Evolutionary conservation across 208 protist species (phyloP), one percentile per base, ranked within the genome.

Genomic region (Eutreptiella sp.): DNA sequence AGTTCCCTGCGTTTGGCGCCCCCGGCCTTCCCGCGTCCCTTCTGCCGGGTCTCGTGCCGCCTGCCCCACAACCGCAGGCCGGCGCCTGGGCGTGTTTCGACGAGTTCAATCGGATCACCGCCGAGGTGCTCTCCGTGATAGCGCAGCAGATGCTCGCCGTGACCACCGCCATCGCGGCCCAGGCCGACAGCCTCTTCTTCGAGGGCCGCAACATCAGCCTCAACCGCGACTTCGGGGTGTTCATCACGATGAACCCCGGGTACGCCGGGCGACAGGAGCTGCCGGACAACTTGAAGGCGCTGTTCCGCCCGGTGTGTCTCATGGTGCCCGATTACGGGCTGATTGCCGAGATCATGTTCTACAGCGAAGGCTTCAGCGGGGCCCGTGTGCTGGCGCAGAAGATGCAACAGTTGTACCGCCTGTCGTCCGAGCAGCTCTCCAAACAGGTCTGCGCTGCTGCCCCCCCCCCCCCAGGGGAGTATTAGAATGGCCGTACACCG

Each of bases 201-300:
- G 55, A 76, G 45, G 81, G 80, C 36, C 39, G 69, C 29, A 62
- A 75, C 19, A 77, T 82, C n/a, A 38, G 28, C 16, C 57, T 77
- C 32, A 50, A 75, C 50, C 34, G 31, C 21, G 65, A 77, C 23
- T 76, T 79, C 53, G 72, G 76, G 46, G 69, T 87, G 4, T 87
- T 80, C 53, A 82, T 88, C 60, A 88, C 81, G 21, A 87, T 87
- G 81, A 87, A 87, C 43, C 81, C 81, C 33, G 81, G 80, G 35
- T 88, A 89, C 63, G 75, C 87, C 28, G 84, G 84, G 0, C 66
- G 84, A 26, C 73, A 70, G 11, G 79, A 89, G 55, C 74, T 89
- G 11, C 84, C 84, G 3, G 84, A 89, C 29, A 90, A 90, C 46
- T 41, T 90, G 11, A 89, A 89, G 71, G 65, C 64, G 4, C 46